Percentiles rank a stretch among this genome's conserved stretches.
These are phyloP conservation scores for Trapa bicornis DNA, from an alignment of 345 rosid genomes.

Conservation along the genomic window DNA sequence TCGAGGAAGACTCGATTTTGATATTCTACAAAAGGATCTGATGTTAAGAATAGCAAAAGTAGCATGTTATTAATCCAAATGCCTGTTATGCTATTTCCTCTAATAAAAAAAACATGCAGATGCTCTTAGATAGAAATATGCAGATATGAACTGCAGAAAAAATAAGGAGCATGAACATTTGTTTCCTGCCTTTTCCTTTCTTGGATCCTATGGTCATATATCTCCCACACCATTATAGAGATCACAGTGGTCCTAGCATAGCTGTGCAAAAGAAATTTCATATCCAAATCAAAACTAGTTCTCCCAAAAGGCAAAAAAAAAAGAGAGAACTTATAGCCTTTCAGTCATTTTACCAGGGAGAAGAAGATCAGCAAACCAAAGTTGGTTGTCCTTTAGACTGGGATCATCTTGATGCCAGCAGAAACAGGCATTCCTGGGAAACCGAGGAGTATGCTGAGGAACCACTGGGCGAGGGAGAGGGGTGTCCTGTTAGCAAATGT, in stretches of 20 bases:
- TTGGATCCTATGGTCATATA: neutral
- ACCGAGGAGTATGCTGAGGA: constrained; percentile 39
- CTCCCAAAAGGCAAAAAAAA: neutral
- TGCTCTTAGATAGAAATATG: neutral
- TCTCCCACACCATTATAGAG: neutral
- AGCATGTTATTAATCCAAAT: too few species aligned
- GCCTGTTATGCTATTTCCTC: too few species aligned
- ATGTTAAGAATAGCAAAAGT: too few species aligned
- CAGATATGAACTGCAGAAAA: neutral
- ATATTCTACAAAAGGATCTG: too few species aligned
- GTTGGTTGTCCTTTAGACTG: constrained; percentile 25
- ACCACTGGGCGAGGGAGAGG: constrained; percentile 44
- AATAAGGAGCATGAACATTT: neutral
- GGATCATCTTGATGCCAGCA: constrained; percentile 56
- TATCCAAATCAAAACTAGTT: neutral
- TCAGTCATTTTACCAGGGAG: neutral
- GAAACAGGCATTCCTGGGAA: constrained; percentile 86
- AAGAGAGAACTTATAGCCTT: neutral
- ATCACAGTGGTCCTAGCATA: neutral
- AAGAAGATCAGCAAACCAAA: neutral
- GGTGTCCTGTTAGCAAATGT: constrained; percentile 59
- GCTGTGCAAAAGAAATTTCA: neutral
- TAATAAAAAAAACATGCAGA: too few species aligned
- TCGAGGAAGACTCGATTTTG: too few species aligned
- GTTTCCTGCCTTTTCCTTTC: neutral